phyloP scores from a whole-genome alignment of 2,329 filamentous ascomycete species.

The Trichoderma harzianum region DNA sequence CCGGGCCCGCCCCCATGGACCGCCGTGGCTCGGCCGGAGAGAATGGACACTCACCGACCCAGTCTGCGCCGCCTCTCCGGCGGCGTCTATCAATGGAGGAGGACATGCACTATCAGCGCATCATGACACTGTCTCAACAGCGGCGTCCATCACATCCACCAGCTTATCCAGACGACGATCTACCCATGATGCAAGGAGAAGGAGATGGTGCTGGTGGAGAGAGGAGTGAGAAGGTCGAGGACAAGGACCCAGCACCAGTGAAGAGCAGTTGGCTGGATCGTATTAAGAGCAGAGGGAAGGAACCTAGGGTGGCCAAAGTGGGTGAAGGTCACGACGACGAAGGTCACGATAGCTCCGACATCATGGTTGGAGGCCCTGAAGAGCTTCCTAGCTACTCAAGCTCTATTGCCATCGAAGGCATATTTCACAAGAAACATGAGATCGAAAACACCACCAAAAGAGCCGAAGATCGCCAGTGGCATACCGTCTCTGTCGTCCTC shows the following conservation, averaged over 20 bases:
- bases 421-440: slow-evolving; percentile 64
- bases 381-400: slow-evolving; percentile 55
- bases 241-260: not conserved
- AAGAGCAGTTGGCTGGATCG: slow-evolving; percentile 10
- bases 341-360: not conserved
- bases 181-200: slow-evolving; percentile 21
- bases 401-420: slow-evolving; percentile 52
- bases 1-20: slow-evolving; percentile 33
- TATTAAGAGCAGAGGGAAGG: slow-evolving; percentile 18
- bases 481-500: slow-evolving; percentile 59
- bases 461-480: slow-evolving; percentile 62
- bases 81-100: slow-evolving; percentile 54
- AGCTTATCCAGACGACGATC: slow-evolving; percentile 37
- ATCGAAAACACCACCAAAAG: slow-evolving; percentile 62
- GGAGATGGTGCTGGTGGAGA: slow-evolving; percentile 25
- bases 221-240: not conserved
- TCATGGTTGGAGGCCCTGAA: not conserved
- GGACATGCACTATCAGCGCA: slow-evolving; percentile 50
- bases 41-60: slow-evolving; percentile 33
- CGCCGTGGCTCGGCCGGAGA: slow-evolving; percentile 29
- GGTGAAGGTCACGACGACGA: not conserved
- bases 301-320: not conserved
- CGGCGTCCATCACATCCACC: slow-evolving; percentile 47
- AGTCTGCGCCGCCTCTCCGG: slow-evolving; percentile 37
- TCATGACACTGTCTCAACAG: slow-evolving; percentile 43